Evolutionary conservation across 2,329 filamentous ascomycete genomes (phyloP).

Genomic region (Calonectria pteridis): DNA sequence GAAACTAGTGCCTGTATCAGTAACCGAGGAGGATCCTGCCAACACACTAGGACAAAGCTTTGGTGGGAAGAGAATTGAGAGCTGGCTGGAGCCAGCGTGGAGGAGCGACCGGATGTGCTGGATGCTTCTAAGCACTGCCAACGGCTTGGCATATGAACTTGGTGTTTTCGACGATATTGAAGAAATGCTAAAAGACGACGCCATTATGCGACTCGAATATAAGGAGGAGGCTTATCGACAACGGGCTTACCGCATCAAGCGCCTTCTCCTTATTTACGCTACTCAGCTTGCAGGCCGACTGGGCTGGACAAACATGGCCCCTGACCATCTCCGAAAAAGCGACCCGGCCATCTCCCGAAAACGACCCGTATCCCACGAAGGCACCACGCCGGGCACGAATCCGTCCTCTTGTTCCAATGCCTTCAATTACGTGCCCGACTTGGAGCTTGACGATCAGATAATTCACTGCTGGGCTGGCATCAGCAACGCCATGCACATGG

Average conservation of each 20-base stretch:
- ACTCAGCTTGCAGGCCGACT: slow-evolving; percentile 94
- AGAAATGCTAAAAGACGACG: slow-evolving; percentile 71
- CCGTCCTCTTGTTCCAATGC: slow-evolving; percentile 67
- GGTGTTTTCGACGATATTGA: slow-evolving; percentile 95
- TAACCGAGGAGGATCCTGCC: slow-evolving; percentile 51
- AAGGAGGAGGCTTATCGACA: slow-evolving; percentile 83
- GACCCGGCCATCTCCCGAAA: slow-evolving; percentile 68
- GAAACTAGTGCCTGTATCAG: slow-evolving; percentile 54
- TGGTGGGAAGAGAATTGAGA: slow-evolving; percentile 88
- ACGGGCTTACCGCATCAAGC: slow-evolving; percentile 84
- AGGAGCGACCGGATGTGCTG: slow-evolving; percentile 95
- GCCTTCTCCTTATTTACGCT: slow-evolving; percentile 89
- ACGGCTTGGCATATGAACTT: slow-evolving; percentile 91
- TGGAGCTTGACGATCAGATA: slow-evolving; percentile 76
- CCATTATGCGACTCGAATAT: slow-evolving; percentile 73
- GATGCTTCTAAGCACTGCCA: slow-evolving; percentile 94
- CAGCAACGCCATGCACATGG: slow-evolving; percentile 90
- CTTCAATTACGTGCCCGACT: slow-evolving; percentile 76
- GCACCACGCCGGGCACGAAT: slow-evolving; percentile 71
- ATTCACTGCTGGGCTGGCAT: slow-evolving; percentile 95
- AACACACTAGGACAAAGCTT: slow-evolving; percentile 65
- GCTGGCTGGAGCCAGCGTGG: slow-evolving; percentile 97
- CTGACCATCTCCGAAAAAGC: slow-evolving; percentile 71
- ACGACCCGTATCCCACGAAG: slow-evolving; percentile 64
- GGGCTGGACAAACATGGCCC: slow-evolving; percentile 94